Conservation (phyloP, 768 basidiomycete species). For the Russula virescens region DNA sequence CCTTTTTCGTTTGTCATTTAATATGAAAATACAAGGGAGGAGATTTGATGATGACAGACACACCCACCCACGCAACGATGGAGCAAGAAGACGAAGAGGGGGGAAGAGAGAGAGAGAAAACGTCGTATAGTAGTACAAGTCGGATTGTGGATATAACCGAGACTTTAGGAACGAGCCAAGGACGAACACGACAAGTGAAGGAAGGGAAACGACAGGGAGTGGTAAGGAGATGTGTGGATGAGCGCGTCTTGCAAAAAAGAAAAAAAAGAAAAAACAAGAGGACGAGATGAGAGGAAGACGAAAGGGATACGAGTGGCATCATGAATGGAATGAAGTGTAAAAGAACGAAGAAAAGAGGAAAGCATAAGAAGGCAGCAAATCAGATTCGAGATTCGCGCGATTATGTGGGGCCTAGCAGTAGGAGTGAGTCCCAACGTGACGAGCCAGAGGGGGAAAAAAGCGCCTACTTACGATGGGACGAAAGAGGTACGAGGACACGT, state of each 20-base stretch:
- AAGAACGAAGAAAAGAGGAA: conserved; percentile 19
- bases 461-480: background rate
- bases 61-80: conserved; percentile 23
- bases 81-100: conserved; percentile 7
- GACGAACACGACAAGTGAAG: conserved; percentile 39
- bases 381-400: conserved; percentile 2
- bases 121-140: conserved; percentile 27
- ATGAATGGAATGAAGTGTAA: conserved; percentile 3
- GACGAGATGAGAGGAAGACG: background rate
- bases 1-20: background rate
- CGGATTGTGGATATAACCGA: conserved; percentile 26
- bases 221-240: conserved; percentile 35
- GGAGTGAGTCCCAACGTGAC: background rate
- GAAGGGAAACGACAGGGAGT: conserved; percentile 34
- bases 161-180: conserved; percentile 35
- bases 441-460: background rate
- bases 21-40: conserved; percentile 16
- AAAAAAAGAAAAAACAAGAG: conserved; percentile 12
- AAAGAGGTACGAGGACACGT: too few relatives aligned
- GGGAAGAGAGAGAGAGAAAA: background rate
- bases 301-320: background rate
- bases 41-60: background rate
- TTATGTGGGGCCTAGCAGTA: background rate
- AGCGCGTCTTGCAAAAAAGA: conserved; percentile 31
- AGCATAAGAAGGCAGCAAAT: conserved; percentile 12